Evolutionary conservation across 306 rosid genomes (phyloP).

Genomic region (Prunus armeniaca): DNA sequence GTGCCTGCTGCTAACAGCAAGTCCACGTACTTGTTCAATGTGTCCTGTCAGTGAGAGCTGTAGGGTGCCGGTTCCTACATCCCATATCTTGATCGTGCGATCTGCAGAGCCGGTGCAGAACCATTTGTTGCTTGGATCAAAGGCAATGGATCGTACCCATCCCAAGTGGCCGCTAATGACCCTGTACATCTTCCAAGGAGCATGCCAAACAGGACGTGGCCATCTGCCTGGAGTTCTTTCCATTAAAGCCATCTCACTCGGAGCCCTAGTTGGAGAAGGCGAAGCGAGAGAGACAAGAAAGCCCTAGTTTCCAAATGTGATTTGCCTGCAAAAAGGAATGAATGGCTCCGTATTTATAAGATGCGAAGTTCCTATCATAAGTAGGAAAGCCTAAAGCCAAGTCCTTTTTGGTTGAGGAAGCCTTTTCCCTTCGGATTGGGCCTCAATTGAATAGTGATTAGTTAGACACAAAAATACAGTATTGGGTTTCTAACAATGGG

Average conservation of each 20-base stretch:
- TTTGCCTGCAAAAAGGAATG: too few species aligned
- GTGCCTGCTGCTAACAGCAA: constrained; percentile 78
- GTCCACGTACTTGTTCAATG: constrained; percentile 91
- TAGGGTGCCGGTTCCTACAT: constrained; percentile 74
- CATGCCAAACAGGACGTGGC: constrained; percentile 97
- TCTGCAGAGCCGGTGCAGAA: constrained; percentile 97
- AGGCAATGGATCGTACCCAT: constrained; percentile 96
- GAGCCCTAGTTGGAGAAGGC: too few species aligned
- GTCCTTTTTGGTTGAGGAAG: too few species aligned
- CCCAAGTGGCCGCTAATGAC: constrained; percentile 95
- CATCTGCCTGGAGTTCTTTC: constrained; percentile 94
- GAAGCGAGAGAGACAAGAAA: too few species aligned
- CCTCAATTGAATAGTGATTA: too few species aligned
- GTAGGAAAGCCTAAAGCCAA: too few species aligned
- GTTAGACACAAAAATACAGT: not conserved
- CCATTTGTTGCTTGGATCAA: constrained; percentile 97
- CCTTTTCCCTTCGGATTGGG: too few species aligned
- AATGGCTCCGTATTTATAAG: too few species aligned
- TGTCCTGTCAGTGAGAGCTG: constrained; percentile 92
- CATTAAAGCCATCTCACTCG: constrained; percentile 48
- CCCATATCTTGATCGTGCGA: constrained; percentile 98
- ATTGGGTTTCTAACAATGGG: not conserved
- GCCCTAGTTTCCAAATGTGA: too few species aligned
- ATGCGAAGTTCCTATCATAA: too few species aligned
- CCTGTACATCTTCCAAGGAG: constrained; percentile 94